Percentiles rank a stretch among this genome's conserved stretches.
Evolutionary conservation across 306 rosid species (phyloP).

Genomic region (Quercus alba): DNA sequence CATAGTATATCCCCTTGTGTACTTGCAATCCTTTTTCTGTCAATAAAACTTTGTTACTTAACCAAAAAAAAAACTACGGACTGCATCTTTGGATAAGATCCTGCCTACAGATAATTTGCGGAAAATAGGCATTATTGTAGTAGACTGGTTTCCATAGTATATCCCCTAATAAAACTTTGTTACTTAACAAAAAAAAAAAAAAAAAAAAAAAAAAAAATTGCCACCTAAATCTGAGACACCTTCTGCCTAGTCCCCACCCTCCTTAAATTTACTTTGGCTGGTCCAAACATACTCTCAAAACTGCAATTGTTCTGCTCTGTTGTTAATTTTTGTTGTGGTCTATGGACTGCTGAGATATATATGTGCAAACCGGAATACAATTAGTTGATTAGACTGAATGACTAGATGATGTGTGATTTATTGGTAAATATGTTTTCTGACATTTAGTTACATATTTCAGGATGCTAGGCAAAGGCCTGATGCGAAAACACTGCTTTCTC

Average conservation of each 20-base stretch:
- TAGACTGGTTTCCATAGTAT: no score
- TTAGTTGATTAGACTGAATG: not conserved
- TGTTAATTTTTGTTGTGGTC: not conserved
- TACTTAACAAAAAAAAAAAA: no score
- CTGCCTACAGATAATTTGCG: no score
- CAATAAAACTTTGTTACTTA: no score
- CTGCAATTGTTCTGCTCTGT: not conserved
- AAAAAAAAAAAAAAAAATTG: no score
- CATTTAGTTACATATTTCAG: constrained; percentile 48
- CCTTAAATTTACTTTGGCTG: not conserved
- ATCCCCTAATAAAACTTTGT: no score
- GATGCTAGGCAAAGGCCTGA: constrained; percentile 99
- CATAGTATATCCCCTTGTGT: no score
- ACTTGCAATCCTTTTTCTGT: no score
- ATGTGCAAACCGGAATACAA: not conserved
- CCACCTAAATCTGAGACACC: not conserved
- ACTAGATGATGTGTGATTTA: constrained; percentile 4
- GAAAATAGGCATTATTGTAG: no score
- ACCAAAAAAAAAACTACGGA: no score
- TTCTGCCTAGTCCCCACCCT: not conserved
- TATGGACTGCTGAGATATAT: not conserved
- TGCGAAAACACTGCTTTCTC: constrained; percentile 91
- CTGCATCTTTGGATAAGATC: no score
- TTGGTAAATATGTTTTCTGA: constrained; percentile 14
- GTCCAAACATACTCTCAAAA: not conserved